These are phyloP conservation scores for Kokia cookei DNA, from an alignment of 441 rosid genomes.

Conservation along the genomic window DNA sequence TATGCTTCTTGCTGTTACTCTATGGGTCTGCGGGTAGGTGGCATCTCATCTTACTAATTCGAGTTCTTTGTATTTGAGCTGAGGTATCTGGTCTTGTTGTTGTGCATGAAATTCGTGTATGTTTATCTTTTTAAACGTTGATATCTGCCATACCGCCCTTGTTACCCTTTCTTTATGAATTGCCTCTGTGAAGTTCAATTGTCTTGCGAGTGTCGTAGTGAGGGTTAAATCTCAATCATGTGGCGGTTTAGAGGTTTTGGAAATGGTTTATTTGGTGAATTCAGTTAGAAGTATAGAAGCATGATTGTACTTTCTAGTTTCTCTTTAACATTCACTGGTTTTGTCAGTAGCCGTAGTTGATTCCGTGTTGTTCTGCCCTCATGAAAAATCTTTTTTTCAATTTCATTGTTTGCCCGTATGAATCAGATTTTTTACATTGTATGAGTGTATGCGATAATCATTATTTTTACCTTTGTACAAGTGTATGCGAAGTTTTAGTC, in stretches of 20 bases:
- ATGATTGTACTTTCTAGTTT: neutral
- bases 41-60: slow-evolving; percentile 4
- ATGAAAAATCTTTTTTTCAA: neutral
- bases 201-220: neutral
- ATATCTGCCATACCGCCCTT: neutral
- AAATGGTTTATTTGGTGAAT: neutral
- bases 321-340: neutral
- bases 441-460: neutral
- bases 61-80: neutral
- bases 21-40: slow-evolving; percentile 89
- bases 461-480: neutral
- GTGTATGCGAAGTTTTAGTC: neutral
- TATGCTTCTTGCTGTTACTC: slow-evolving; percentile 87
- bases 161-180: neutral
- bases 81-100: neutral
- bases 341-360: neutral
- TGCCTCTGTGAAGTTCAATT: neutral
- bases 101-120: neutral
- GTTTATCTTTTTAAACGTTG: neutral
- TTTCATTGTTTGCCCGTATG: neutral
- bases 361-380: neutral
- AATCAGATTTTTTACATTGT: neutral
- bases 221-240: neutral
- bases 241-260: neutral
- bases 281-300: neutral